Base-by-base conservation (phyloP, 176 grass and related monocot species). In the Rhynchospora breviuscula region DNA sequence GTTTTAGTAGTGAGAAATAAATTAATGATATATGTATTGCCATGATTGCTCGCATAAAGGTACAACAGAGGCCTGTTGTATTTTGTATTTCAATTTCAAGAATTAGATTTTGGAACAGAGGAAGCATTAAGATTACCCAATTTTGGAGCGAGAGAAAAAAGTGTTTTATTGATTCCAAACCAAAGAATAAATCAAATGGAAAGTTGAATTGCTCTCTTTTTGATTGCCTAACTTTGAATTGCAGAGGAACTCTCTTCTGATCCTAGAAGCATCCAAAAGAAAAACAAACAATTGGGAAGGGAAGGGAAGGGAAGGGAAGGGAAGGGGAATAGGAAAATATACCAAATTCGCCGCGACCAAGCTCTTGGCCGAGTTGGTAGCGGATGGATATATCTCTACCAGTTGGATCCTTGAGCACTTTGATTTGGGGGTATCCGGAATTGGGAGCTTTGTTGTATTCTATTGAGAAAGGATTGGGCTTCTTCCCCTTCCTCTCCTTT, bases 341-440 rank as follows among this genome's bases (percentile, higher is more conserved):
- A 82, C 94, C 94, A 17, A 97, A 97, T 90, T 97, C 94, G 7
- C 94, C 94, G 9, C 94, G 89, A 6, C 94, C 94, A 54, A 97
- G 87, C 81, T 97, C 94, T 80, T 79, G 63, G 33, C 94, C 94
- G 23, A 97, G 94, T 81, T 97, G 86, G 82, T 97, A 97, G 25
- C 84, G 84, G 84, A 78, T 88, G 8, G 64, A 78, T 52, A 97
- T 91, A 72, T 93, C 91, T 57, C 89, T 89, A 11, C 91, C 88
- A 7, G 84, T 86, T 22, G 89, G 89, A 46, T 91, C 81, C 66
- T 67, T 86, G 70, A 97, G 82, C 22, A 97, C 88, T 15, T 78
- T 83, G 48, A 93, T 84, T 67, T 10, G 79, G 1, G 86, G 23
- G 15, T 57, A 67, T 12, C 66, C 62, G 29, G 68, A 65, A 45